Percentiles rank a stretch among this genome's conserved stretches.
These are phyloP conservation scores for Picea sitchensis DNA, from an alignment of 75 land plant genomes.

Conservation along the genomic window DNA sequence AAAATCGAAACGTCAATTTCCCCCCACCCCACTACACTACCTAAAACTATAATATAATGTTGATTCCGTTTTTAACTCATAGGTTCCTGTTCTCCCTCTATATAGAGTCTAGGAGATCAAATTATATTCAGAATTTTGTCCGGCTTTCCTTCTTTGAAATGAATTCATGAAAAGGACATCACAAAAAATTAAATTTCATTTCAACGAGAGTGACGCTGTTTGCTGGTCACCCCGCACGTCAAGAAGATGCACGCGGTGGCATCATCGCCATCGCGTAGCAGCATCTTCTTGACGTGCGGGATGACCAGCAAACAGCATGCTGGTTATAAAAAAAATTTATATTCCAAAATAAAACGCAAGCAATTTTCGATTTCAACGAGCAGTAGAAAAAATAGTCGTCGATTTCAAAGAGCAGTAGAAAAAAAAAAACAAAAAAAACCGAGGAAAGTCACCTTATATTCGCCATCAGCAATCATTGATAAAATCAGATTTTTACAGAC, in stretches of 20 bases:
- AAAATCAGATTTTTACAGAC: neutral
- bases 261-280: neutral
- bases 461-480: neutral
- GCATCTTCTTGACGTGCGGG: neutral
- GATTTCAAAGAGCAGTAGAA: neutral
- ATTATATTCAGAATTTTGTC: no score
- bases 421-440: neutral
- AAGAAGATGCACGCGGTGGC: neutral
- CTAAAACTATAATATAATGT: no score
- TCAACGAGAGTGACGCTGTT: neutral
- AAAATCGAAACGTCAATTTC: no score
- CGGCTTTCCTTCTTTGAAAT: no score
- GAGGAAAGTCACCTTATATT: neutral
- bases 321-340: no score
- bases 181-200: neutral
- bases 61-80: no score
- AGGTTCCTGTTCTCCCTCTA: no score
- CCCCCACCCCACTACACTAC: no score
- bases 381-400: neutral
- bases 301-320: neutral
- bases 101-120: no score
- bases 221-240: neutral
- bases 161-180: neutral
- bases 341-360: neutral
- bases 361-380: neutral